A percentile compares a stretch with the other conserved stretches of the same genome.
Conservation (phyloP, 306 rosid species). For the Inga leiocalycina region DNA sequence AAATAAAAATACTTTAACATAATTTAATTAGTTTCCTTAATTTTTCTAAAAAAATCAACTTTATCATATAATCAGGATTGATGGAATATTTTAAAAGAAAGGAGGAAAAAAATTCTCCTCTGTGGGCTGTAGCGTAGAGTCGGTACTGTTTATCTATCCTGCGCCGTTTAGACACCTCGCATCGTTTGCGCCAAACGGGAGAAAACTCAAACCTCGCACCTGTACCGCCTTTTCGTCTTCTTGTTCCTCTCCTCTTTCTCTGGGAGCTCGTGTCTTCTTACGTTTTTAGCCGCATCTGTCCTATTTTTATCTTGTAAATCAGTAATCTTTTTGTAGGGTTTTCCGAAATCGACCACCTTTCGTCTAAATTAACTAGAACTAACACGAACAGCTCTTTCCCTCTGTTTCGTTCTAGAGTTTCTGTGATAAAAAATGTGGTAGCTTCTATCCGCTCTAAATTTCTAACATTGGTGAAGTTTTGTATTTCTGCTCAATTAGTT, state of each 20-base stretch:
- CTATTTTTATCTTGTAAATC: not conserved
- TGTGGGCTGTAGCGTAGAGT: not conserved
- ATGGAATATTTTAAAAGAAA: not conserved
- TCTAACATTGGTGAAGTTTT: conserved; percentile 21
- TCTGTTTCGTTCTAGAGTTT: not conserved
- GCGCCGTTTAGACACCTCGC: conserved; percentile 34
- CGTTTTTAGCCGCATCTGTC: conserved; percentile 13
- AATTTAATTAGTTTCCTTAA: no score
- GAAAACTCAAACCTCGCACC: conserved; percentile 22
- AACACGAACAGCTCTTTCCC: not conserved
- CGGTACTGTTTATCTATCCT: not conserved
- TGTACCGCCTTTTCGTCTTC: not conserved
- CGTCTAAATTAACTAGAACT: not conserved
- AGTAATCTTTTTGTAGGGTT: conserved; percentile 41
- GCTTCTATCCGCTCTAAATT: not conserved
- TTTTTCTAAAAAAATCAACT: no score
- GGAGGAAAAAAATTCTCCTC: not conserved
- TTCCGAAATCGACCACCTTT: conserved; percentile 11
- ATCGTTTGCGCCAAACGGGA: conserved; percentile 44
- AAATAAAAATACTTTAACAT: no score
- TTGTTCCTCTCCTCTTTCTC: not conserved
- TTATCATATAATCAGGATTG: no score
- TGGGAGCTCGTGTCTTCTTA: not conserved
- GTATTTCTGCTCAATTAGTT: conserved; percentile 21
- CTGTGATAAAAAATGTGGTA: conserved; percentile 25